A percentile compares a stretch with the other conserved stretches of the same genome.
Evolutionary conservation across 768 basidiomycete genomes (phyloP).

Genomic region (Collybia sordida): DNA sequence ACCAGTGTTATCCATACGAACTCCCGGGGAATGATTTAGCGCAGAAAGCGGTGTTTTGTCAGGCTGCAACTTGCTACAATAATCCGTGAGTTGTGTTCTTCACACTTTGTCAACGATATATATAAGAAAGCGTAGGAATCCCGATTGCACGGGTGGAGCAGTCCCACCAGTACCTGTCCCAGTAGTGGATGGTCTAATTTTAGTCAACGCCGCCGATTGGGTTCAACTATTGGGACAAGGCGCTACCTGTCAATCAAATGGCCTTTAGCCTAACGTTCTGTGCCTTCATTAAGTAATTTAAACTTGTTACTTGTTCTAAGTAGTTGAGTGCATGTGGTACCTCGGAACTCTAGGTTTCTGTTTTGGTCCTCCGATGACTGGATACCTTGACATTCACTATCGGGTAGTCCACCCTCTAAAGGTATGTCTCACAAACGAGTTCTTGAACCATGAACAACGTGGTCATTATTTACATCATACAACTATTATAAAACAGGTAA

Average conservation of each 20-base stretch:
- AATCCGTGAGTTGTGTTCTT: conserved; percentile 17
- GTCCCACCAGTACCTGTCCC: conserved; percentile 21
- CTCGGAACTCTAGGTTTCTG: too few relatives aligned
- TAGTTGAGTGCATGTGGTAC: too few relatives aligned
- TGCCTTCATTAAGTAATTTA: too few relatives aligned
- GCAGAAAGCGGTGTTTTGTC: conserved; percentile 21
- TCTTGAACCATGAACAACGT: too few relatives aligned
- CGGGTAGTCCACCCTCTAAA: too few relatives aligned
- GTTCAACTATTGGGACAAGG: conserved; percentile 20
- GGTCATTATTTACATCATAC: too few relatives aligned
- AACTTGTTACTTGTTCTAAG: too few relatives aligned
- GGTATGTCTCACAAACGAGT: too few relatives aligned
- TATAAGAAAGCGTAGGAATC: conserved; percentile 14
- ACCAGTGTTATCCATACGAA: conserved; percentile 17
- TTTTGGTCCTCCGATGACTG: too few relatives aligned
- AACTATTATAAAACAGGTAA: too few relatives aligned
- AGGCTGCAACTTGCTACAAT: conserved; percentile 15
- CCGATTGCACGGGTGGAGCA: conserved; percentile 25
- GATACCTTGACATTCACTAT: too few relatives aligned
- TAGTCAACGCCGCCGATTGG: conserved; percentile 20
- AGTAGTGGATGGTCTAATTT: conserved; percentile 6
- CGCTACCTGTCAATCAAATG: conserved; percentile 19
- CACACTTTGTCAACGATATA: not conserved
- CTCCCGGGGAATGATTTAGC: conserved; percentile 7
- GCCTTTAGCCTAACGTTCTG: not conserved